Evolutionary conservation across 768 basidiomycete species (phyloP).

Genomic region (Xanthoconium stramineum): DNA sequence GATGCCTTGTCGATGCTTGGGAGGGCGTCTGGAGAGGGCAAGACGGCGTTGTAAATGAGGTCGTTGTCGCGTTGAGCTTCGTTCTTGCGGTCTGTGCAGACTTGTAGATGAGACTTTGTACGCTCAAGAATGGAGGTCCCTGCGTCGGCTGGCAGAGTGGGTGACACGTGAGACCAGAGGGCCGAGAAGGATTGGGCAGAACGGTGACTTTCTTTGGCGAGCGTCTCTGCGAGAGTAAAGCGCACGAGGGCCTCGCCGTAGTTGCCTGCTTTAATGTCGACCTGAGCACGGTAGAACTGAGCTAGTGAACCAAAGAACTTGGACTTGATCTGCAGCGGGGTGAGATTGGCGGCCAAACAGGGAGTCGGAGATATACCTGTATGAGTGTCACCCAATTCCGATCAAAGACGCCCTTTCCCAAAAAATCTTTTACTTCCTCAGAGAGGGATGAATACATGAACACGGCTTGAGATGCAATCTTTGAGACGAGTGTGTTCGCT

Average conservation of each 20-base stretch:
- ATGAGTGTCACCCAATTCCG: slow-evolving; percentile 91
- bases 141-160: slow-evolving; percentile 85
- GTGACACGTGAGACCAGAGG: slow-evolving; percentile 68
- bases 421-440: slow-evolving; percentile 95
- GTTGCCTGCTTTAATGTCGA: slow-evolving; percentile 70
- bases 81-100: slow-evolving; percentile 69
- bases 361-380: slow-evolving; percentile 47
- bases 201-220: slow-evolving; percentile 81
- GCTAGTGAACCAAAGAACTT: slow-evolving; percentile 86
- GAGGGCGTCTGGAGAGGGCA: slow-evolving; percentile 76
- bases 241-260: slow-evolving; percentile 87
- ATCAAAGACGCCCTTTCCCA: slow-evolving; percentile 95
- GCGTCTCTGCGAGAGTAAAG: slow-evolving; percentile 68
- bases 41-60: slow-evolving; percentile 91
- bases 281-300: slow-evolving; percentile 82
- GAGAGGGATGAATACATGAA: slow-evolving; percentile 75
- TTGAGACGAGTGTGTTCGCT: slow-evolving; percentile 67
- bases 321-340: slow-evolving; percentile 67
- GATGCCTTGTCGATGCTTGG: slow-evolving; percentile 77
- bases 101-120: slow-evolving; percentile 74
- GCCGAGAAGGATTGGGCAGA: slow-evolving; percentile 66
- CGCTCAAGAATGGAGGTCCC: slow-evolving; percentile 77
- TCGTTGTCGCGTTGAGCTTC: slow-evolving; percentile 91
- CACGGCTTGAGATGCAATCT: slow-evolving; percentile 82
- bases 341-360: background rate